These are phyloP conservation scores for Pseudofabraea citricarpa DNA, from an alignment of 2,329 filamentous ascomycete species.

Conservation along the genomic window DNA sequence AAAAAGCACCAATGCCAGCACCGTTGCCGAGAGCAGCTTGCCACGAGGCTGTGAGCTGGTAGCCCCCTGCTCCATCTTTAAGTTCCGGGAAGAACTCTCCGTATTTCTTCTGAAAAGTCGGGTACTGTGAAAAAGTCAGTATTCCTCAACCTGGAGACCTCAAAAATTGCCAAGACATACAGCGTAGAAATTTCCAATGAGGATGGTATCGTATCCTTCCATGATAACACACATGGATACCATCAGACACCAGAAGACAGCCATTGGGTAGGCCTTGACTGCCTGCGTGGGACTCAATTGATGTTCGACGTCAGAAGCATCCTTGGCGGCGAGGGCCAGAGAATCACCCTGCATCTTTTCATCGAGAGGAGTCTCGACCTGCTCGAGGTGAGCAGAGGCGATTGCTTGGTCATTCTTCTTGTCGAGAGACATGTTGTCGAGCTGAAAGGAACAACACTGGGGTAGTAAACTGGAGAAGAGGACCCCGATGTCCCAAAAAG, in stretches of 20 bases:
- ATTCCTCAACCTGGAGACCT: too few species aligned
- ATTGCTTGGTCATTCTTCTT: background rate
- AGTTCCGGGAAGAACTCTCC: conserved; percentile 10
- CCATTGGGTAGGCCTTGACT: conserved; percentile 73
- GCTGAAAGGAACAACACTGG: too few species aligned
- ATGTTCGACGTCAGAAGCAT: conserved; percentile 33
- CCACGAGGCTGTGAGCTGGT: conserved; percentile 13
- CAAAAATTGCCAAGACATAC: too few species aligned
- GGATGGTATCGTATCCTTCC: conserved; percentile 15
- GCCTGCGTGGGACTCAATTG: conserved; percentile 70
- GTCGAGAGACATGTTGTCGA: background rate
- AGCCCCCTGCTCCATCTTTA: conserved; percentile 5
- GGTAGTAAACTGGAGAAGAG: too few species aligned
- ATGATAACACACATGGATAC: conserved; percentile 20
- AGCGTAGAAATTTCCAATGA: conserved; percentile 19
- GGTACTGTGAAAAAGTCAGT: too few species aligned
- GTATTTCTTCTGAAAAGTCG: conserved; percentile 14
- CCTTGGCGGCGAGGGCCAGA: background rate
- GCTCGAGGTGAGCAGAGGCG: background rate
- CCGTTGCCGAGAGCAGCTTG: conserved; percentile 19
- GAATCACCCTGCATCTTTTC: conserved; percentile 1
- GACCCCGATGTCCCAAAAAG: too few species aligned
- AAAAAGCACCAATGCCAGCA: conserved; percentile 28
- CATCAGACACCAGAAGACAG: conserved; percentile 16
- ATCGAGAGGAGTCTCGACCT: background rate